These are phyloP conservation scores for Aspergillus asperescens DNA, from an alignment of 495 filamentous ascomycete genomes.

Conservation along the genomic window DNA sequence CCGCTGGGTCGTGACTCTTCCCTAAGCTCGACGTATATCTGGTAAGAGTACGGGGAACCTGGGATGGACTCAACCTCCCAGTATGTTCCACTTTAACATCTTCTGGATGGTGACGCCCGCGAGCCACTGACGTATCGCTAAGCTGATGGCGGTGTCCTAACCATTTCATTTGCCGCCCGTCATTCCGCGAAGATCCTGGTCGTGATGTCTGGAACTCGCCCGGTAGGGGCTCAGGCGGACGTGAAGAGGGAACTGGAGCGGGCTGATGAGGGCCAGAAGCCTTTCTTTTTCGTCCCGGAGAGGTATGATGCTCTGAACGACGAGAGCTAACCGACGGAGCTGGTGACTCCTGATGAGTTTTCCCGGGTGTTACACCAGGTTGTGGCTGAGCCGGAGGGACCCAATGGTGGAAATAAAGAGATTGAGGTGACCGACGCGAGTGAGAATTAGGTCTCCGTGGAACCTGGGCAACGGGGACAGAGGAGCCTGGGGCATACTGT, in stretches of 20 bases:
- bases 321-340: slow-evolving; percentile 20
- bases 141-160: slow-evolving; percentile 8
- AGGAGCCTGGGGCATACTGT: slow-evolving; percentile 26
- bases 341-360: slow-evolving; percentile 25
- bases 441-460: slow-evolving; percentile 46
- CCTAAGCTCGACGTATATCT: not conserved
- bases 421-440: slow-evolving; percentile 53
- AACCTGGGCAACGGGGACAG: slow-evolving; percentile 40
- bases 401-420: slow-evolving; percentile 90
- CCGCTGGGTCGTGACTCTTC: not conserved
- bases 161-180: not conserved
- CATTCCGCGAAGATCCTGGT: slow-evolving; percentile 9
- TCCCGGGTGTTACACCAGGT: slow-evolving; percentile 26
- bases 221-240: slow-evolving; percentile 7
- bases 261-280: slow-evolving; percentile 33
- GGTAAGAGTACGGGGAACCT: not conserved
- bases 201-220: slow-evolving; percentile 4
- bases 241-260: slow-evolving; percentile 33
- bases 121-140: slow-evolving; percentile 7
- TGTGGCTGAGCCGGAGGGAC: slow-evolving; percentile 61
- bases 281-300: slow-evolving; percentile 43
- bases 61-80: slow-evolving; percentile 3
- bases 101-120: not conserved
- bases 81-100: slow-evolving; percentile 1
- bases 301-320: slow-evolving; percentile 32